Evolutionary conservation across 2,329 filamentous ascomycete species (phyloP).

Genomic region (Colletotrichum cordylinicola): DNA sequence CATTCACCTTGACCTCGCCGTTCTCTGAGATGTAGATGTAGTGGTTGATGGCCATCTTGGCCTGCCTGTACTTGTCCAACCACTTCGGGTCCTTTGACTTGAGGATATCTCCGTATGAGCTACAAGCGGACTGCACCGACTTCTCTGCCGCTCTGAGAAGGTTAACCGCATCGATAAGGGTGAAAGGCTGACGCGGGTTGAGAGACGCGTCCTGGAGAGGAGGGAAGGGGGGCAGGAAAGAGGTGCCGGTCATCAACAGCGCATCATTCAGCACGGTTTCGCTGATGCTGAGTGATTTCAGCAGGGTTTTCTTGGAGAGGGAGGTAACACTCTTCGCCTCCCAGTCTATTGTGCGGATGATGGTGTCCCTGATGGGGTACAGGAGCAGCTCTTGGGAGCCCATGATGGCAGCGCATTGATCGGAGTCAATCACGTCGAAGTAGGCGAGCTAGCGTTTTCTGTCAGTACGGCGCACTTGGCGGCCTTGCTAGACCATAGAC

Average conservation of each 20-base stretch:
- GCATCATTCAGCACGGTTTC: slow-evolving; percentile 84
- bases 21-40: slow-evolving; percentile 80
- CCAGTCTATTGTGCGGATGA: slow-evolving; percentile 73
- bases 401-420: slow-evolving; percentile 78
- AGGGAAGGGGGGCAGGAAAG: slow-evolving; percentile 81
- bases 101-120: slow-evolving; percentile 80
- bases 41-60: slow-evolving; percentile 84
- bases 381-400: slow-evolving; percentile 85
- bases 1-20: slow-evolving; percentile 79
- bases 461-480: slow-evolving; percentile 30
- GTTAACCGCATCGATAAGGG: slow-evolving; percentile 78
- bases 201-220: slow-evolving; percentile 68
- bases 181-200: slow-evolving; percentile 61
- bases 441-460: slow-evolving; percentile 71
- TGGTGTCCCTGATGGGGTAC: slow-evolving; percentile 80
- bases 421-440: slow-evolving; percentile 71
- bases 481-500: slow-evolving; percentile 23
- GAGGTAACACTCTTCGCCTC: slow-evolving; percentile 67
- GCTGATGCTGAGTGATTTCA: slow-evolving; percentile 69
- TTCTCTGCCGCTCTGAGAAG: slow-evolving; percentile 75
- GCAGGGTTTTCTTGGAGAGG: slow-evolving; percentile 71
- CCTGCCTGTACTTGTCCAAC: slow-evolving; percentile 85
- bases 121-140: slow-evolving; percentile 75
- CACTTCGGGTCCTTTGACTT: slow-evolving; percentile 76
- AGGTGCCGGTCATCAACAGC: slow-evolving; percentile 81